Base-by-base conservation (phyloP, 2,329 filamentous ascomycete genomes). In the Monosporascus sp. region DNA sequence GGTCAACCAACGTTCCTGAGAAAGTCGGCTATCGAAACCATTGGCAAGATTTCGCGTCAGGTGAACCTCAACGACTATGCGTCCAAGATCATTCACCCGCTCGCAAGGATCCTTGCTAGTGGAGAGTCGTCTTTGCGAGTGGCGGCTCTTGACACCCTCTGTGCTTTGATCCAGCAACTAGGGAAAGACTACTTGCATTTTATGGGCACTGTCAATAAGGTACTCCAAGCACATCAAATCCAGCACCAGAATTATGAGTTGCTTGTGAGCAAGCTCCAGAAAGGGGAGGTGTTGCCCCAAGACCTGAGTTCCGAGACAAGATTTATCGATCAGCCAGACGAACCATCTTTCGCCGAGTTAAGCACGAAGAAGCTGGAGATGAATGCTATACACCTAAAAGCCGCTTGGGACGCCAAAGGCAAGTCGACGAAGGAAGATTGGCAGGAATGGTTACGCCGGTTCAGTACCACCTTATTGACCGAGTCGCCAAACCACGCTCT, bases 401-500 rank as follows among this genome's bases (percentile, higher is more conserved):
- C 88, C 58, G 94, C 95, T 0, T 99, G 94, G 94, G 94, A 97
- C 63, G 94, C 95, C 0, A 91, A 88, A 54, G 91, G 95, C 55
- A 97, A 97, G 67, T 97, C 93, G 0, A 99, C 94, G 9, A 91
- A 92, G 63, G 94, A 99, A 67, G 94, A 99, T 71, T 99, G 94
- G 94, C 90, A 96, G 64, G 94, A 99, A 70, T 99, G 94, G 94
- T 90, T 99, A 72, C 85, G 95, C 56, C 83, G 93, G 27, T 96
- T 99, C 72, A 97, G 93, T 66, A 93, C 96, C 37, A 96, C 96
- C 52, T 78, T 99, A 7, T 79, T 99, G 45, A 90, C 92, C 56
- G 95, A 99, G 68, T 97, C 92, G 2, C 95, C 94, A 3, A 96
- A 97, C 59, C 94, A 97, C 65, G 93, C 95, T 8, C 78, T 99